phyloP scores from a whole-genome alignment of 257 asterid genomes.

The Striga asiatica region DNA sequence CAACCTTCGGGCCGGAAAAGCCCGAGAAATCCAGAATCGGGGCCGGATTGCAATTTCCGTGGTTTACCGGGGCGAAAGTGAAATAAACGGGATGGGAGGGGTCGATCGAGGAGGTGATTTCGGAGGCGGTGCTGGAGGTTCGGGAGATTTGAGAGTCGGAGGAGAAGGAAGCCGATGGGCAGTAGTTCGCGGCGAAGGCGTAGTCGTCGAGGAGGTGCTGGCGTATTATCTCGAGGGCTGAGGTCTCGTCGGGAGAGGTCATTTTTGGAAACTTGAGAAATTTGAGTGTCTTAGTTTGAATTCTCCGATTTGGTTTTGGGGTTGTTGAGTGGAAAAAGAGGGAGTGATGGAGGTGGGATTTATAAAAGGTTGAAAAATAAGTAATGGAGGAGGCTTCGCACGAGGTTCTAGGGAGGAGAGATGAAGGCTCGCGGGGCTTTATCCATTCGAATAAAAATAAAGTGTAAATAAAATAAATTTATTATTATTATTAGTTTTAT shows the following conservation, averaged over 20 bases:
- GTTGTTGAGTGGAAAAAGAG: conserved; percentile 31
- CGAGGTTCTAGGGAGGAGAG: conserved; percentile 27
- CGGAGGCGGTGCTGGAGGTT: conserved; percentile 26
- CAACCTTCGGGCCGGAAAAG: neutral
- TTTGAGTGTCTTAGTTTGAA: neutral
- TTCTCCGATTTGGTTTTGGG: neutral
- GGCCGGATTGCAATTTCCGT: neutral
- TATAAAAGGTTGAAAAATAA: conserved; percentile 23
- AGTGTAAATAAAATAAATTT: neutral
- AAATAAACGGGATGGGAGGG: neutral
- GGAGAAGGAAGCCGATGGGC: neutral
- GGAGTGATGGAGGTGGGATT: conserved; percentile 21
- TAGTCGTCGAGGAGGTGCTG: conserved; percentile 64
- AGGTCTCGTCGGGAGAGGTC: conserved; percentile 40
- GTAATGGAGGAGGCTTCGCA: conserved; percentile 20
- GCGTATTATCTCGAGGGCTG: conserved; percentile 62
- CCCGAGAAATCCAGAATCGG: conserved; percentile 10
- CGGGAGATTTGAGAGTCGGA: conserved; percentile 30
- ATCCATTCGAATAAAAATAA: neutral
- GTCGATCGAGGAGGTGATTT: conserved; percentile 8
- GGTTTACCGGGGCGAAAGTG: neutral
- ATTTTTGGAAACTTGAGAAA: conserved; percentile 1
- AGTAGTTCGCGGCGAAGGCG: conserved; percentile 36
- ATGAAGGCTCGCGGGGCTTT: conserved; percentile 22
- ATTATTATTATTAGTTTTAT: no score